These are phyloP conservation scores for Colletotrichum magnum DNA, from an alignment of 2,329 filamentous ascomycete genomes.

Conservation along the genomic window DNA sequence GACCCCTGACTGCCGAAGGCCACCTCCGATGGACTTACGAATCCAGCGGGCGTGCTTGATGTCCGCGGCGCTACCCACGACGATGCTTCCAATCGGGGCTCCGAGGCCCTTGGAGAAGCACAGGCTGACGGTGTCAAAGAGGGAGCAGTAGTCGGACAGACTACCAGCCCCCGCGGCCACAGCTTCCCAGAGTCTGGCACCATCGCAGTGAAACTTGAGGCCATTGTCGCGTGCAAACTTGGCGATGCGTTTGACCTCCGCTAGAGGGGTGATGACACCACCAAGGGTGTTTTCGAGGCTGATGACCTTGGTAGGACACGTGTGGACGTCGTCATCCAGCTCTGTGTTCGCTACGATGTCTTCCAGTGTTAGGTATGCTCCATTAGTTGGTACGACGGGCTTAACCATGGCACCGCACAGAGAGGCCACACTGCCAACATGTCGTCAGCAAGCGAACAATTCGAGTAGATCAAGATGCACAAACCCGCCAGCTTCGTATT, in stretches of 20 bases:
- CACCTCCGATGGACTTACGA: conserved; percentile 82
- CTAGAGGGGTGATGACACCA: conserved; percentile 83
- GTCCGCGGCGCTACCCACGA: conserved; percentile 66
- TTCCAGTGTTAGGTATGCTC: conserved; percentile 80
- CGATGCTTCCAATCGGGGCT: conserved; percentile 83
- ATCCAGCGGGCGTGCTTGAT: conserved; percentile 59
- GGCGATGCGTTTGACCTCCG: conserved; percentile 78
- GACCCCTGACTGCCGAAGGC: conserved; percentile 80
- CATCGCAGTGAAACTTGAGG: conserved; percentile 83
- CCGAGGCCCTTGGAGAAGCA: conserved; percentile 89
- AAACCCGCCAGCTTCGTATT: conserved; percentile 74
- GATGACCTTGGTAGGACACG: conserved; percentile 85
- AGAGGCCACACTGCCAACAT: conserved; percentile 68
- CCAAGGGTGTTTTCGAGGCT: conserved; percentile 88
- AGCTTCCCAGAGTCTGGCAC: conserved; percentile 86
- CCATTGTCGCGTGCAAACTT: conserved; percentile 75
- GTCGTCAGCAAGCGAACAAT: not conserved
- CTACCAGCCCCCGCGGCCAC: conserved; percentile 78
- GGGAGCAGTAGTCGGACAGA: conserved; percentile 75
- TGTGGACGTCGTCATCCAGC: conserved; percentile 79
- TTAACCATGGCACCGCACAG: conserved; percentile 80
- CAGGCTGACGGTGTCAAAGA: conserved; percentile 82
- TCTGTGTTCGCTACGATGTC: conserved; percentile 79
- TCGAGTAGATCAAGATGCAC: conserved; percentile 41
- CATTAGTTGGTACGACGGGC: conserved; percentile 78